phyloP scores from a whole-genome alignment of 2,329 filamentous ascomycete species.

The Geosmithia putterillii region DNA sequence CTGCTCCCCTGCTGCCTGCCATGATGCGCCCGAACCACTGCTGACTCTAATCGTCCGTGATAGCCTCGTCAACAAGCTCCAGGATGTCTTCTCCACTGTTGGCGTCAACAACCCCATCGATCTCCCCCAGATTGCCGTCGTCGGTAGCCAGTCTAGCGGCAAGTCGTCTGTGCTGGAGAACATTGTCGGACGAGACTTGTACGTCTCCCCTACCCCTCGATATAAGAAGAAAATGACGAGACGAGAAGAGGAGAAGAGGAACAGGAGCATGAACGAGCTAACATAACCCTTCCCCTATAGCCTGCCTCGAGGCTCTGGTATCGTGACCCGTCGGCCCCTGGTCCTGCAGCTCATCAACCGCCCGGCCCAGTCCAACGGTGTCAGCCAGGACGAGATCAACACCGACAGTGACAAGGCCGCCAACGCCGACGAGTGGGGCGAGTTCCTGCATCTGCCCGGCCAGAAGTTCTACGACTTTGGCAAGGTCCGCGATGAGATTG shows the following conservation, averaged over 20 bases:
- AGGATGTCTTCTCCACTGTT: constrained; percentile 98
- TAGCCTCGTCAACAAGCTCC: constrained; percentile 92
- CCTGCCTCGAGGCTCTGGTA: constrained; percentile 91
- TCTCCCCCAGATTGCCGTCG: constrained; percentile 93
- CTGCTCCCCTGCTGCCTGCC: constrained; percentile 5
- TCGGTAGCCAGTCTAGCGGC: constrained; percentile 96
- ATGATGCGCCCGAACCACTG: constrained; percentile 5
- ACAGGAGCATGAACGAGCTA: not conserved
- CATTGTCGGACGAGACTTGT: constrained; percentile 98
- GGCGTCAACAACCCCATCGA: constrained; percentile 99
- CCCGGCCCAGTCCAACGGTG: constrained; percentile 61
- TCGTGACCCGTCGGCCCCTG: constrained; percentile 90
- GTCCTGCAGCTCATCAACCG: constrained; percentile 98
- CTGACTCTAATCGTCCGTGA: constrained; percentile 8
- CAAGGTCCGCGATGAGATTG: constrained; percentile 96
- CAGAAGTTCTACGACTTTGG: constrained; percentile 98
- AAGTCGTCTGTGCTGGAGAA: constrained; percentile 99
- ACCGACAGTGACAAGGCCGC: constrained; percentile 70
- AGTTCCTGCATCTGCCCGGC: constrained; percentile 94
- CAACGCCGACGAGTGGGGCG: constrained; percentile 94
- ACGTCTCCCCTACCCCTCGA: constrained; percentile 10
- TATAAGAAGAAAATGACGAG: not conserved
- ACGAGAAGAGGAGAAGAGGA: not conserved
- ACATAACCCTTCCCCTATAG: constrained; percentile 32
- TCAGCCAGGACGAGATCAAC: constrained; percentile 51